Percentiles rank a stretch among this genome's conserved stretches.
Evolutionary conservation across 2,329 filamentous ascomycete species (phyloP).

Genomic region (Fusarium sp.): DNA sequence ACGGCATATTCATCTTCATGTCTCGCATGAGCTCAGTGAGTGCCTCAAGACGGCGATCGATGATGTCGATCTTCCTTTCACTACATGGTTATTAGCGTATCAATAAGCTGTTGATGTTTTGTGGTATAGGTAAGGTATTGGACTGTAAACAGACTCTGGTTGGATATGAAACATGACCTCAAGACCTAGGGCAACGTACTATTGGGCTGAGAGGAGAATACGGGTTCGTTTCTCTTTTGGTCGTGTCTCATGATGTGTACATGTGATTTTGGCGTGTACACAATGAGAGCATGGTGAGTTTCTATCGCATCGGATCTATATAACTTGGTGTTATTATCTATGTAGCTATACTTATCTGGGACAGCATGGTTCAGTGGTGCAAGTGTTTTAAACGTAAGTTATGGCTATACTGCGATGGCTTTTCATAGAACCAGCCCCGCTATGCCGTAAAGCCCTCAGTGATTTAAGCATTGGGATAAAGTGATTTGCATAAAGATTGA

Average conservation of each 20-base stretch:
- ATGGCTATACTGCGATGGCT: conserved; percentile 2
- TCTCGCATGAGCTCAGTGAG: conserved; percentile 53
- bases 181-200: conserved; percentile 47
- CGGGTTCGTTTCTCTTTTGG: conserved; percentile 55
- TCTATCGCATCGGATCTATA: conserved; percentile 55
- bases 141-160: not conserved
- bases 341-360: conserved; percentile 5
- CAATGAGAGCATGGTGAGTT: conserved; percentile 55
- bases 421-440: conserved; percentile 2
- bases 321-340: conserved; percentile 18
- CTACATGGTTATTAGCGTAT: conserved; percentile 32
- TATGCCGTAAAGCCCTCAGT: not conserved
- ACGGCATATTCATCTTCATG: conserved; percentile 47
- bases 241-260: conserved; percentile 50
- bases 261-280: conserved; percentile 54
- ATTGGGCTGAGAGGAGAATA: conserved; percentile 55
- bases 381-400: not conserved
- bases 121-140: not conserved
- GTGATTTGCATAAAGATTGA: conserved; percentile 14
- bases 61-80: conserved; percentile 56
- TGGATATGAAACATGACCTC: not conserved
- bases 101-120: conserved; percentile 2
- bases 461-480: conserved; percentile 2
- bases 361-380: not conserved
- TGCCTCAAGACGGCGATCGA: conserved; percentile 53